These are phyloP conservation scores for Boletus rubescentipes DNA, from an alignment of 768 basidiomycete species.

Conservation along the genomic window DNA sequence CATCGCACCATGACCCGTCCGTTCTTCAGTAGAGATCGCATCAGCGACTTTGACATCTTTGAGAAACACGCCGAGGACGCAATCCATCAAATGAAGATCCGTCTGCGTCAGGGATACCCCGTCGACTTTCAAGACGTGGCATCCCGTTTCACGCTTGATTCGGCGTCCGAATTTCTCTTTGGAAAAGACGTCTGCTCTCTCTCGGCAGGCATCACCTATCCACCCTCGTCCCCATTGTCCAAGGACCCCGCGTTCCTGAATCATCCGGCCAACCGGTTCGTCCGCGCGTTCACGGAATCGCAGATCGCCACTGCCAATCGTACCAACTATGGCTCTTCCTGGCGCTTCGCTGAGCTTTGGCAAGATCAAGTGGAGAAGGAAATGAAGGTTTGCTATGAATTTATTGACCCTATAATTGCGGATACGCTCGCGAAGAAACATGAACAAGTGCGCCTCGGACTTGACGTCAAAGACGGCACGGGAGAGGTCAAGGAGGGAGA, in stretches of 20 bases:
- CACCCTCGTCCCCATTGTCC: conserved; percentile 21
- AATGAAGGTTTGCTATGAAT: conserved; percentile 42
- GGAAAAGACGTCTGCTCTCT: conserved; percentile 40
- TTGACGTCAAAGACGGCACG: conserved; percentile 11
- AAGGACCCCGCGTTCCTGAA: conserved; percentile 24
- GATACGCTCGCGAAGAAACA: conserved; percentile 40
- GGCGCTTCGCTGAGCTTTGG: conserved; percentile 48
- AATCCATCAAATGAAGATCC: conserved; percentile 32
- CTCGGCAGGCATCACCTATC: conserved; percentile 39
- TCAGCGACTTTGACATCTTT: conserved; percentile 42
- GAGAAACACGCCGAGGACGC: conserved; percentile 37
- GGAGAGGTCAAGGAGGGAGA: conserved; percentile 39
- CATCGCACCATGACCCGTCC: conserved; percentile 44
- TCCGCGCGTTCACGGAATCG: conserved; percentile 38
- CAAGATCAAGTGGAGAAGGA: conserved; percentile 38
- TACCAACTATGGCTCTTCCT: conserved; percentile 37
- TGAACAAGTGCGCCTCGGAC: conserved; percentile 9
- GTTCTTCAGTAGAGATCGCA: conserved; percentile 41
- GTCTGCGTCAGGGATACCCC: conserved; percentile 36
- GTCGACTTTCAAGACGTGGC: conserved; percentile 46
- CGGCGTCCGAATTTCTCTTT: conserved; percentile 57
- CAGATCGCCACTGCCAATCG: conserved; percentile 36
- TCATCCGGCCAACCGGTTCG: conserved; percentile 38
- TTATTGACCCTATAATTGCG: conserved; percentile 48
- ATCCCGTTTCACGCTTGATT: conserved; percentile 54